Percentiles rank a stretch among this genome's conserved stretches.
Evolutionary conservation across 352 stramenopile genomes (phyloP).

Genomic region (Peronospora farinosa): DNA sequence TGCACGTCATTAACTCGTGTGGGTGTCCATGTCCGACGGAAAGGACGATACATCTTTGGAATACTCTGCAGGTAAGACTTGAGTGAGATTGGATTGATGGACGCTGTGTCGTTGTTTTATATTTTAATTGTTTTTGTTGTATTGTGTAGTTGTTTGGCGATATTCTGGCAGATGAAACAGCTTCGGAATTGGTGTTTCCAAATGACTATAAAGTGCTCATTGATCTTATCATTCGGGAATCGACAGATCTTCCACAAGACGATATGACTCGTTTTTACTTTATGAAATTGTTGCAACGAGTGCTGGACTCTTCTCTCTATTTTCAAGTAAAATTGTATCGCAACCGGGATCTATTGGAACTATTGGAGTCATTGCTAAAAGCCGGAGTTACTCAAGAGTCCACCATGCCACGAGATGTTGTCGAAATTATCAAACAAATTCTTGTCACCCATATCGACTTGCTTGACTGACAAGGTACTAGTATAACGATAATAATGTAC

Average conservation of each 20-base stretch:
- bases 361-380: constrained; percentile 47
- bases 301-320: constrained; percentile 42
- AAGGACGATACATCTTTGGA: constrained; percentile 39
- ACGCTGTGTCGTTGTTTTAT: background rate
- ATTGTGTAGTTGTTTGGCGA: constrained; percentile 43
- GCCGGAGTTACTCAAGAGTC: constrained; percentile 37
- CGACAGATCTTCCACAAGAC: constrained; percentile 48
- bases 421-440: constrained; percentile 36
- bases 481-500: background rate
- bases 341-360: constrained; percentile 40
- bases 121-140: background rate
- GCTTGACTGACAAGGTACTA: constrained; percentile 34
- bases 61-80: constrained; percentile 43
- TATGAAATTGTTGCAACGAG: constrained; percentile 40
- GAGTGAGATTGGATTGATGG: background rate
- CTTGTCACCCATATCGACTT: constrained; percentile 54
- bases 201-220: constrained; percentile 76
- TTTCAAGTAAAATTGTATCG: constrained; percentile 49
- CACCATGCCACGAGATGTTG: constrained; percentile 27
- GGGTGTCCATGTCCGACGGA: constrained; percentile 49
- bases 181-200: constrained; percentile 48
- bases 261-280: constrained; percentile 39
- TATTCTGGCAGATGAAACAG: constrained; percentile 40
- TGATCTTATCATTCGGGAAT: constrained; percentile 62
- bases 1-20: constrained; percentile 80